Base-by-base conservation (phyloP, 2,329 filamentous ascomycete species). In the Beauveria scarabaeidicola region DNA sequence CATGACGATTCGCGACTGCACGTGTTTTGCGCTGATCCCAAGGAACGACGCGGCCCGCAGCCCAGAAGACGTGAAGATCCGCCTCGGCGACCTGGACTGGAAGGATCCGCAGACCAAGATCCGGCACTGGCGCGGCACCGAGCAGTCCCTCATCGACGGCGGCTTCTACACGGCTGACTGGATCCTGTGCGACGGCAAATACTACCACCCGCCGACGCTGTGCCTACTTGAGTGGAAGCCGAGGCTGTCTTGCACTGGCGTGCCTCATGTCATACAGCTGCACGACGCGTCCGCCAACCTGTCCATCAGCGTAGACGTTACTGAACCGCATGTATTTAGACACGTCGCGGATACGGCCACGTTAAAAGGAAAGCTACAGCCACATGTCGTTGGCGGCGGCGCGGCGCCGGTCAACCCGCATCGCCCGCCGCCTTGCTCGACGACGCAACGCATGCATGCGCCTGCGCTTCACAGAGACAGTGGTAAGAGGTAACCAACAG, bases 1-100 rank as follows among this genome's bases (percentile, higher is more conserved):
- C 59, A 93, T 93, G 89, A 92, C 90, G 3, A 71, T 94, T 64
- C 78, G 90, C 53, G 90, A 94, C 74, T 91, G 89, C 70, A 90
- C 88, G 3, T 81, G 89, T 66, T 91, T 87, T 67, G 75, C 90
- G 44, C 82, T 83, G 66, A 79, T 91, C 59, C 72, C 72, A 3
- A 62, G 50, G 13, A 60, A 63, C 15, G 58, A 61, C 8, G 62
- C 65, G 19, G 68, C 72, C 47, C 65, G 63, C 17, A 58, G 64
- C 8, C 61, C 66, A 1, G 63, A 65, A 7, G 68, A 69, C 1
- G 70, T 85, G 7, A 77, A 82, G 59, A 78, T 83, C 47, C 83
- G 87, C 58, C 78, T 94, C 10, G 88, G 87, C 1, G 90, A 94
- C 68, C 78, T 93, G 47, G 90, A 94, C 72, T 80, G 88, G 67